Conservation (phyloP, 1,284 basidiomycete genomes). For the Austroboletus niveus region DNA sequence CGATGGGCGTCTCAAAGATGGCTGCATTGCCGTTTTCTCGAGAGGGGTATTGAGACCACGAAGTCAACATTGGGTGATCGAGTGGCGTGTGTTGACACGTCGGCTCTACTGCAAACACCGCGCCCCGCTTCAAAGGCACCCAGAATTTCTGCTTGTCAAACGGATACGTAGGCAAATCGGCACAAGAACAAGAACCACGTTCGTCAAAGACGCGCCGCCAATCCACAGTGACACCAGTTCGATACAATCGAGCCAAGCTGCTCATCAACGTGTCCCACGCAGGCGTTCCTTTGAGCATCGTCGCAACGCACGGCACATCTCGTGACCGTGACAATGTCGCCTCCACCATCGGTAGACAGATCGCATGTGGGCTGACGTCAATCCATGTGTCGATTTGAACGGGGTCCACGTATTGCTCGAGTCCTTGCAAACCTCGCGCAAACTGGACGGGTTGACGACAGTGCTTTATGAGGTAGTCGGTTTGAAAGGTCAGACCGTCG, state of each 20-base stretch:
- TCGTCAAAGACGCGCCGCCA: conserved; percentile 60
- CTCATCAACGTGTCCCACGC: conserved; percentile 45
- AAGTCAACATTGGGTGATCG: conserved; percentile 41
- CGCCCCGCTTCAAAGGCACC: conserved; percentile 46
- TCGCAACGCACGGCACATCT: conserved; percentile 40
- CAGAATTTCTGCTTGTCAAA: conserved; percentile 57
- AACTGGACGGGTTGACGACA: conserved; percentile 62
- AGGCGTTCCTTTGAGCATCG: conserved; percentile 46
- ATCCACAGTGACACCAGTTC: conserved; percentile 37
- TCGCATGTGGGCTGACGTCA: conserved; percentile 63
- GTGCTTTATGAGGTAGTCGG: conserved; percentile 57
- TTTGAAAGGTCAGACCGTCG: conserved; percentile 45
- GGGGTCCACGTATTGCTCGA: conserved; percentile 33
- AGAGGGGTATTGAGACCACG: conserved; percentile 46
- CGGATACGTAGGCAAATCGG: conserved; percentile 61
- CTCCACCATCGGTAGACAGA: conserved; percentile 55
- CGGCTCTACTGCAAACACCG: background rate
- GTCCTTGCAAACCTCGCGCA: conserved; percentile 43
- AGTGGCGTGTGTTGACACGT: conserved; percentile 4
- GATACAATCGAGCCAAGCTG: conserved; percentile 50
- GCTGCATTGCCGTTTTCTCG: conserved; percentile 40
- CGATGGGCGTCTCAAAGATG: conserved; percentile 54
- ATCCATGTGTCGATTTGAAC: conserved; percentile 49
- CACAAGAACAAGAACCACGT: conserved; percentile 38
- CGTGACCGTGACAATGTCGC: conserved; percentile 36